phyloP scores from a whole-genome alignment of 176 grass and related monocot species.

The Cenchrus purpureus region DNA sequence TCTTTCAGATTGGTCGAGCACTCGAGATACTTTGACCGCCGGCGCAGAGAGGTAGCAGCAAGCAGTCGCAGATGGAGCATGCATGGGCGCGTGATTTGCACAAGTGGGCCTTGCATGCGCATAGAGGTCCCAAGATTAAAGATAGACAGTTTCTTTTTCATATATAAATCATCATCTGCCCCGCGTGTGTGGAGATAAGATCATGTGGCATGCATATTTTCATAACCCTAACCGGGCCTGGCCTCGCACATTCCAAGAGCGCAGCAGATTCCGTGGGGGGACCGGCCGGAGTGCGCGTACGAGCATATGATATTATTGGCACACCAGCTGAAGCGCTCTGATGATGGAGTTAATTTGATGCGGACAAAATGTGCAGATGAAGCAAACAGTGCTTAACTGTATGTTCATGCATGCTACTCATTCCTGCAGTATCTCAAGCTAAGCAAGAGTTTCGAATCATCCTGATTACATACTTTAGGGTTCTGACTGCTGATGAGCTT shows the following conservation, averaged over 20 bases:
- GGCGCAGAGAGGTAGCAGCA: not conserved
- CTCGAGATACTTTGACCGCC: constrained; percentile 42
- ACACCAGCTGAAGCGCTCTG: constrained; percentile 5
- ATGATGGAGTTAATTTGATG: constrained; percentile 41
- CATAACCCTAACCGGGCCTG: constrained; percentile 41
- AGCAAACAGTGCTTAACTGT: constrained; percentile 33
- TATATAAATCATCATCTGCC: not conserved
- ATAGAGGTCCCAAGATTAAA: constrained; percentile 42
- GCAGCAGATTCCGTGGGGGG: constrained; percentile 48
- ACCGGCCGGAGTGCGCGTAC: constrained; percentile 36
- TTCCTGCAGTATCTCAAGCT: constrained; percentile 10
- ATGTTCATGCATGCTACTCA: not conserved
- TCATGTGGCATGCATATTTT: constrained; percentile 45
- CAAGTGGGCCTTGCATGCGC: constrained; percentile 32
- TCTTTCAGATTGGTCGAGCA: constrained; percentile 27
- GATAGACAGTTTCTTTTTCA: constrained; percentile 7
- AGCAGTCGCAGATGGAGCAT: constrained; percentile 25
- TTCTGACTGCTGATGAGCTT: not conserved
- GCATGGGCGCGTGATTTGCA: constrained; percentile 40
- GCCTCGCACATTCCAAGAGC: constrained; percentile 29
- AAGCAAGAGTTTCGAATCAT: not conserved
- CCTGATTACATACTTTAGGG: no score
- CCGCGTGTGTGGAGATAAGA: constrained; percentile 27
- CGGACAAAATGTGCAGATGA: constrained; percentile 34
- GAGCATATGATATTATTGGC: constrained; percentile 39